These are phyloP conservation scores for Rhynchospora breviuscula DNA, from an alignment of 176 grass and related monocot genomes.

Conservation along the genomic window DNA sequence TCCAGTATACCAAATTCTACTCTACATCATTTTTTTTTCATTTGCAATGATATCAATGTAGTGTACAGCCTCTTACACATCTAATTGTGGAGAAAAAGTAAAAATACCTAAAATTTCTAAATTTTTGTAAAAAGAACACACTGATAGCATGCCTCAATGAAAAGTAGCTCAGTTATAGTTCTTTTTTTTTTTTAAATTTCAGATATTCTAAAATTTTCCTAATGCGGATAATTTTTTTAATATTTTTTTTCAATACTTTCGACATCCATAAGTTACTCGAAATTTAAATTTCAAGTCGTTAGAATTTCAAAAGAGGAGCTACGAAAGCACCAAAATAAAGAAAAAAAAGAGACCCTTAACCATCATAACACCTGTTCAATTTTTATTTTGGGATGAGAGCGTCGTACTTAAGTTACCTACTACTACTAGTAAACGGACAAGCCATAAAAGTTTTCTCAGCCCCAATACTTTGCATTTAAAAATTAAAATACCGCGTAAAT, in stretches of 20 bases:
- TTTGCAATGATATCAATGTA: neutral
- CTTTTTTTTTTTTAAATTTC: neutral
- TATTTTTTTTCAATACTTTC: neutral
- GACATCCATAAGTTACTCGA: neutral
- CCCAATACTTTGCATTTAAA: too few species aligned
- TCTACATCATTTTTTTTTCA: neutral
- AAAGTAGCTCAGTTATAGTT: neutral
- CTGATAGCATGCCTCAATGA: neutral
- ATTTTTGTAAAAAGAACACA: neutral
- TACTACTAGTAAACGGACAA: too few species aligned
- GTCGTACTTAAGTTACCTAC: too few species aligned
- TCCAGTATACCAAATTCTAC: neutral
- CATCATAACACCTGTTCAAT: too few species aligned
- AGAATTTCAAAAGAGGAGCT: too few species aligned
- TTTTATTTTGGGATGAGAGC: too few species aligned
- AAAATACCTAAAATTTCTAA: neutral
- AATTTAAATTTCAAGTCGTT: too few species aligned
- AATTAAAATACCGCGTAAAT: neutral
- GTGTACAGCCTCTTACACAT: neutral
- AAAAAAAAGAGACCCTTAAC: too few species aligned
- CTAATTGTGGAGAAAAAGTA: neutral
- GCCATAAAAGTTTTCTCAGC: too few species aligned
- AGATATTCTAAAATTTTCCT: neutral
- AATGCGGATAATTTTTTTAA: neutral
- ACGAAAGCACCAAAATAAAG: too few species aligned